Conservation (phyloP, 2,329 filamentous ascomycete genomes). For the Colletotrichum siamense region DNA sequence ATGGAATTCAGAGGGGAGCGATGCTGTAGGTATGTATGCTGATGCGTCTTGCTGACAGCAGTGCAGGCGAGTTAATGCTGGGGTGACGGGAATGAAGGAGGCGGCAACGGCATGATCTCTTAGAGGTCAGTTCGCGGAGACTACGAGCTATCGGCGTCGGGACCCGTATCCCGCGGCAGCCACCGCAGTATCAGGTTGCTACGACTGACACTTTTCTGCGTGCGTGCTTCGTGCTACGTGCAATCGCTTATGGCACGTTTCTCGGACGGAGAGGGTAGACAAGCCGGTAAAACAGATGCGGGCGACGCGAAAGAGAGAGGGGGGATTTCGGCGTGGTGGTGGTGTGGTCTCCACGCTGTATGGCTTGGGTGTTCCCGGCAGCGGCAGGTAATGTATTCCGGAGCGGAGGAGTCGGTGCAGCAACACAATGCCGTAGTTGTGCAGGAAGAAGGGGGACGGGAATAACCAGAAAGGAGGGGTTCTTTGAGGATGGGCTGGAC, state of each 20-base stretch:
- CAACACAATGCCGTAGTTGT: background rate
- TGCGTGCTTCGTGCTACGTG: background rate
- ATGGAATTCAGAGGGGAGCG: background rate
- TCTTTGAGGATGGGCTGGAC: background rate
- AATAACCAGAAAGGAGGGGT: background rate
- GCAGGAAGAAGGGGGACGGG: background rate
- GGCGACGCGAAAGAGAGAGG: constrained; percentile 1
- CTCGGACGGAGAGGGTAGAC: background rate
- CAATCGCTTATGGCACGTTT: background rate
- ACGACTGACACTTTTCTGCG: background rate
- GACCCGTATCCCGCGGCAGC: background rate
- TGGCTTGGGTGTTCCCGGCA: background rate
- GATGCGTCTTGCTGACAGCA: background rate
- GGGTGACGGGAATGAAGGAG: constrained; percentile 2
- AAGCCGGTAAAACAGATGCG: constrained; percentile 9
- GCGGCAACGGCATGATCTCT: constrained; percentile 10
- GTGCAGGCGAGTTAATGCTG: background rate
- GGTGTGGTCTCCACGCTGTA: constrained; percentile 10
- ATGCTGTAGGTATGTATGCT: background rate
- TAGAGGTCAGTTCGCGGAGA: constrained; percentile 14
- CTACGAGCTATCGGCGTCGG: background rate
- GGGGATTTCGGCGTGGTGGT: constrained; percentile 7
- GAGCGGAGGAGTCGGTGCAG: background rate
- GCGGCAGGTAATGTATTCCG: background rate
- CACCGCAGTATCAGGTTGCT: background rate